Conservation (phyloP, 768 basidiomycete genomes). For the Gymnopilus junonius region DNA sequence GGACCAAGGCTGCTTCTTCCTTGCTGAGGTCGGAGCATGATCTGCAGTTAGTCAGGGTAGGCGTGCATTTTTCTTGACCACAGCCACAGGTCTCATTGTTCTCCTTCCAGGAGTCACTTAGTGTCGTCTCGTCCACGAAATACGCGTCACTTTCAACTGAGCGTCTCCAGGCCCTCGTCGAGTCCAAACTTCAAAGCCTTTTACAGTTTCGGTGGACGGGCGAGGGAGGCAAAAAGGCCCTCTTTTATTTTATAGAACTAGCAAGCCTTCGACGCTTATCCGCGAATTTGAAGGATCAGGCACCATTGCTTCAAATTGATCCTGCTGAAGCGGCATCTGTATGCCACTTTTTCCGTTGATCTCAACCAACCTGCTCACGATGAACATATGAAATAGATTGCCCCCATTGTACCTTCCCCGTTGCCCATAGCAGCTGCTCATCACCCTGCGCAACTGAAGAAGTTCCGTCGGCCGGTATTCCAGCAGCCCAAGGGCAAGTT, state of each 20-base stretch:
- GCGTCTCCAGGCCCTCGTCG: slow-evolving; percentile 33
- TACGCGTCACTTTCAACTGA: slow-evolving; percentile 31
- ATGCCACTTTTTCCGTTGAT: neutral
- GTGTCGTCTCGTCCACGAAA: slow-evolving; percentile 14
- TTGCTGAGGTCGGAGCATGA: slow-evolving; percentile 38
- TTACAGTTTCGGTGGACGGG: slow-evolving; percentile 29
- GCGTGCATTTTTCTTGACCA: neutral
- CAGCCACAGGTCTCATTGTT: neutral
- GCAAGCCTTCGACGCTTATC: slow-evolving; percentile 25
- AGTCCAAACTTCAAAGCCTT: slow-evolving; percentile 34
- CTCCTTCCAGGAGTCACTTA: slow-evolving; percentile 2
- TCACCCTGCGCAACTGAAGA: slow-evolving; percentile 42
- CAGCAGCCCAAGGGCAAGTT: slow-evolving; percentile 4
- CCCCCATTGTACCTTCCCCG: slow-evolving; percentile 16
- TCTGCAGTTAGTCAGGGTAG: slow-evolving; percentile 32
- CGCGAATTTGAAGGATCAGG: neutral
- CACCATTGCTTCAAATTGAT: neutral
- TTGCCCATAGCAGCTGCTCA: slow-evolving; percentile 53
- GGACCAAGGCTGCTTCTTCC: slow-evolving; percentile 41
- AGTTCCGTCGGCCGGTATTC: slow-evolving; percentile 36
- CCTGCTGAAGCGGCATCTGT: neutral
- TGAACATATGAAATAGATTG: neutral
- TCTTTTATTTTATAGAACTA: slow-evolving; percentile 33
- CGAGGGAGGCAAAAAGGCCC: slow-evolving; percentile 23
- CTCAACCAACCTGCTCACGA: neutral